These are phyloP conservation scores for Termitomyces sp. DNA, from an alignment of 768 basidiomycete species.

Conservation along the genomic window DNA sequence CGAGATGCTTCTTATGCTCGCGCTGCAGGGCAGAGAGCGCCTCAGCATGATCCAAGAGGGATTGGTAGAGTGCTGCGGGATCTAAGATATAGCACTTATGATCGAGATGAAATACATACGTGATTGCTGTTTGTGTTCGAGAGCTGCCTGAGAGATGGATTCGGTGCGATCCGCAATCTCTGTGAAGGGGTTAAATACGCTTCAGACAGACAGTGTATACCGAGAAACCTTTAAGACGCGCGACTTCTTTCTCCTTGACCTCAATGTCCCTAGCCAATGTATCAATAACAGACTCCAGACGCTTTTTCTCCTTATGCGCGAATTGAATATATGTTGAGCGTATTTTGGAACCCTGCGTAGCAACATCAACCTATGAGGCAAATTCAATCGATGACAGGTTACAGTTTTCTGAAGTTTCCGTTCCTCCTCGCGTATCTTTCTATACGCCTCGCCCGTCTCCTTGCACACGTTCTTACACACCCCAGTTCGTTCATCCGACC, in stretches of 20 bases:
- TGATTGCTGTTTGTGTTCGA: slow-evolving; percentile 83
- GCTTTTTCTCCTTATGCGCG: slow-evolving; percentile 85
- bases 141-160: slow-evolving; percentile 68
- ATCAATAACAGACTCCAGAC: slow-evolving; percentile 63
- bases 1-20: slow-evolving; percentile 66
- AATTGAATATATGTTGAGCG: slow-evolving; percentile 82
- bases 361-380: background rate
- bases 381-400: slow-evolving; percentile 16
- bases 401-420: slow-evolving; percentile 78
- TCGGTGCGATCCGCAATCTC: slow-evolving; percentile 78
- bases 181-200: slow-evolving; percentile 22
- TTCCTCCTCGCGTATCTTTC: slow-evolving; percentile 66
- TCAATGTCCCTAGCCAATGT: slow-evolving; percentile 53
- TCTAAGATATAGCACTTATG: background rate
- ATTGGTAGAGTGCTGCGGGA: slow-evolving; percentile 66
- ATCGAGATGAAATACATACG: slow-evolving; percentile 42
- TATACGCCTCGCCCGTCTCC: slow-evolving; percentile 66
- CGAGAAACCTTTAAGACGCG: slow-evolving; percentile 58
- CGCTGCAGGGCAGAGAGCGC: slow-evolving; percentile 75
- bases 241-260: slow-evolving; percentile 64
- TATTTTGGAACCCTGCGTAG: slow-evolving; percentile 79
- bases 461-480: slow-evolving; percentile 76
- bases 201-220: background rate
- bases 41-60: slow-evolving; percentile 64
- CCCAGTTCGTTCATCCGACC: slow-evolving; percentile 84